Conservation (phyloP, 192 early-diverging fungal genomes). For the Gamsiella multidivaricata region DNA sequence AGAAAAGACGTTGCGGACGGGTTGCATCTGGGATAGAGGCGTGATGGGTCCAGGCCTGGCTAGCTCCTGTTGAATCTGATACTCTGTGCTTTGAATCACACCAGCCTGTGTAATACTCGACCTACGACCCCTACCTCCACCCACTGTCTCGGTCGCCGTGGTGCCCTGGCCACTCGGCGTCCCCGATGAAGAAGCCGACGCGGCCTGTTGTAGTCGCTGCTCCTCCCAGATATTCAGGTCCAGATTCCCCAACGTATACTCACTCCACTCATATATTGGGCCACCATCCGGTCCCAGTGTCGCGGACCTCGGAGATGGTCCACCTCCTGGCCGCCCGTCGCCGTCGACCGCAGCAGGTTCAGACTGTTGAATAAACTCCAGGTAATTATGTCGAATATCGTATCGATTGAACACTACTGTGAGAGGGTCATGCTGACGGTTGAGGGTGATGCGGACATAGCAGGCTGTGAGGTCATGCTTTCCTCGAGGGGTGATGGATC, state of each 20-base stretch:
- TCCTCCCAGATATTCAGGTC: conserved; percentile 46
- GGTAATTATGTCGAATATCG: conserved; percentile 35
- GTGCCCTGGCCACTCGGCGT: neutral
- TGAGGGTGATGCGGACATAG: conserved; percentile 31
- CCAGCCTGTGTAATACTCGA: conserved; percentile 35
- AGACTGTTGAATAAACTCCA: conserved; percentile 28
- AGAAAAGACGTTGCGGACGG: conserved; percentile 1
- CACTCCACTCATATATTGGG: no score
- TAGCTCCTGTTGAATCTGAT: conserved; percentile 29
- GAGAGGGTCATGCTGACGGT: conserved; percentile 13
- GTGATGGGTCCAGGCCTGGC: conserved; percentile 19
- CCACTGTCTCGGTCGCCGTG: no score
- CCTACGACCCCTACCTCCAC: neutral
- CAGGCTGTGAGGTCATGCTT: conserved; percentile 32
- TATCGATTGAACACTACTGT: conserved; percentile 37
- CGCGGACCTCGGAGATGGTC: neutral
- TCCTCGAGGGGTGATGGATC: neutral
- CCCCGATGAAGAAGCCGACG: neutral
- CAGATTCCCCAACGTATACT: conserved; percentile 13
- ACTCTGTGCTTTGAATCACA: conserved; percentile 19
- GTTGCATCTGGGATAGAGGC: conserved; percentile 7
- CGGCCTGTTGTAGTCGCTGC: neutral
- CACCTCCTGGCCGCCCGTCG: no score
- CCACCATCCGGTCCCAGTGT: no score
- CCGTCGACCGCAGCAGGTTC: neutral